Base-by-base conservation (phyloP, 441 rosid genomes). In the Pelargonium myrrhifolium region DNA sequence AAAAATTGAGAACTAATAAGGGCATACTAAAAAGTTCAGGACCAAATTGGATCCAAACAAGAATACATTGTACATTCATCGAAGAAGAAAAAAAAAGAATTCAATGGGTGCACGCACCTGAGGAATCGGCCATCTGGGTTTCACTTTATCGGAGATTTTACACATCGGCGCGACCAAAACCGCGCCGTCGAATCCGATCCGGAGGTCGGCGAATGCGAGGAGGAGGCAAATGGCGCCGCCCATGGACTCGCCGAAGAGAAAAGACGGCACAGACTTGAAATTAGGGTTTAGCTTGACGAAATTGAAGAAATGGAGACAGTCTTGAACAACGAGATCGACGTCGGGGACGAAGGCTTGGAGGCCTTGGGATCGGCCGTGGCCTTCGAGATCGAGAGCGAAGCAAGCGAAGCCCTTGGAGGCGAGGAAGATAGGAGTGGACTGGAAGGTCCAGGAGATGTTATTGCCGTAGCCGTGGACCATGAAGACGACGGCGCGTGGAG, bases 401-500 rank as follows among this genome's bases (percentile, higher is more conserved):
- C 96, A 90, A 47, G 93, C 95, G 60, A 84, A 90, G 40, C 96
- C 96, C 79, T 47, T 81, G 73, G 81, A 85, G 22, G 91, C 94
- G 6, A 90, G 86, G 74, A 83, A 89, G 80, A 90, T 85, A 0
- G 94, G 69, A 1, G 93, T 89, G 62, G 85, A 60, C 65, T 90
- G 97, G 75, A 90, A 89, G 0, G 90, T 86, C 94, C 94, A 93
- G 85, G 91, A 83, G 65, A 88, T 73, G 87, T 89, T 90, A 68
- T 89, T 89, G 51, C 92, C 92, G 55, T 89, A 89, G 59, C 97
- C 96, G 65, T 93, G 99, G 72, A 93, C 85, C 89, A 87, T 90
- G 63, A 79, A 85, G 83, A 90, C 68, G 78, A 85, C 26, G 64
- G 82, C 93, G 64, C 87, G 85, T 4, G 89, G 86, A 5, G 86